Base-by-base conservation (phyloP, 2,329 filamentous ascomycete genomes). In the Botrytis aclada region DNA sequence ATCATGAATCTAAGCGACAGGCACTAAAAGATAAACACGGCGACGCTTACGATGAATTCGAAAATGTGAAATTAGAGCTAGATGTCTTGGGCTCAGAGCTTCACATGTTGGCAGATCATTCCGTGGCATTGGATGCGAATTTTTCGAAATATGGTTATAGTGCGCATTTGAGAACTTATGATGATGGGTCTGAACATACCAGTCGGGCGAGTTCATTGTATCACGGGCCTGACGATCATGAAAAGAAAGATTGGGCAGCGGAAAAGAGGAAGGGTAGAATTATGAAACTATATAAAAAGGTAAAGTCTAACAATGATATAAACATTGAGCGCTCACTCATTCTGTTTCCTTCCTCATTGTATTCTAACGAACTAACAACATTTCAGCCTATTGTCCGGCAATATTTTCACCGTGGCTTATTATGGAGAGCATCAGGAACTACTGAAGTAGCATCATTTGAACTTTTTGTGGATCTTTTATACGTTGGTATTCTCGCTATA, bases 401-500 rank as follows among this genome's bases (percentile, higher is more conserved):
- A 81, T 91, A 90, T 81, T 90, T 90, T 77, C 88, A 91, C 78
- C 88, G 88, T 73, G 89, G 88, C 0, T 83, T 91, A 20, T 80
- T 92, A 12, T 91, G 89, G 89, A 84, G 89, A 67, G 86, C 88
- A 2, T 85, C 84, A 12, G 85, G 87, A 69, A 82, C 84, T 32
- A 87, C 88, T n/a, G 85, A 90, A 80, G 88, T 90, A 9, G 87
- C 87, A 75, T 86, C 84, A 25, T 90, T 90, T 77, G 89, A 91
- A 79, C 84, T 92, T 1, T 91, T 91, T 77, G 85, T 90, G 20
- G 89, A 91, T 77, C 82, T 90, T 51, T 83, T 90, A 54, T 90
- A 90, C 74, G 83, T 79, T 51, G 76, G 75, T 29, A 91, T 91
- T 74, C 86, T 91, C 66, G 88, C 89, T 41, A 85, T 89, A 77